A percentile compares a stretch with the other conserved stretches of the same genome.
These are phyloP conservation scores for Oehlia diaphana DNA, from an alignment of 192 early-diverging fungal species.

Conservation along the genomic window DNA sequence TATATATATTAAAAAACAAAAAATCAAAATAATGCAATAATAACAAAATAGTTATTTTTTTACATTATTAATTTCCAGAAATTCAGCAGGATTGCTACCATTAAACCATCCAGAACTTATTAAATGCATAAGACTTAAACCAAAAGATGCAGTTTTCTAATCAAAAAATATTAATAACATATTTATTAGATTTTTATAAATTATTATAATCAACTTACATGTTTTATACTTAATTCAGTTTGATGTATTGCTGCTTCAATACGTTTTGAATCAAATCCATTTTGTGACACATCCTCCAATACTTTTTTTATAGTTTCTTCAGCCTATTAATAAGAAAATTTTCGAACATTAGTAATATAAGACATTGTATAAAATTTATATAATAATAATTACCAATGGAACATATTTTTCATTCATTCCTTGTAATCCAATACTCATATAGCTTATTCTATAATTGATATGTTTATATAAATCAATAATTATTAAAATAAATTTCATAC, in stretches of 20 bases:
- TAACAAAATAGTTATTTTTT: neutral
- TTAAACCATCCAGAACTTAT: slow-evolving; percentile 86
- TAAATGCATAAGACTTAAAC: slow-evolving; percentile 76
- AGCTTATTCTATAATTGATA: slow-evolving; percentile 41
- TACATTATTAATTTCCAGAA: slow-evolving; percentile 77
- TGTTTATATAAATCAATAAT: neutral
- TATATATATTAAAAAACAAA: neutral
- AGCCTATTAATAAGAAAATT: slow-evolving; percentile 37
- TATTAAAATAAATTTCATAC: neutral
- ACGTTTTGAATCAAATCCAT: slow-evolving; percentile 78
- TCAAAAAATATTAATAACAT: neutral
- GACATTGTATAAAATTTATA: neutral
- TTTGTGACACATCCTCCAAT: slow-evolving; percentile 60
- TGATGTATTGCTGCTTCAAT: slow-evolving; percentile 85
- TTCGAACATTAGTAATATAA: neutral
- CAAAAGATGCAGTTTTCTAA: slow-evolving; percentile 84
- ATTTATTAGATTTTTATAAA: neutral
- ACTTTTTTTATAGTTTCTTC: slow-evolving; percentile 71
- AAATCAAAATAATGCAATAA: neutral
- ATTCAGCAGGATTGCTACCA: slow-evolving; percentile 79
- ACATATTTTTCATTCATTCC: slow-evolving; percentile 76
- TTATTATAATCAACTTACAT: slow-evolving; percentile 51
- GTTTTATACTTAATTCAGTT: slow-evolving; percentile 87
- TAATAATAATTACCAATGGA: slow-evolving; percentile 38
- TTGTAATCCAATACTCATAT: slow-evolving; percentile 86